phyloP scores from a whole-genome alignment of 257 asterid genomes.

The Solanum pennellii region DNA sequence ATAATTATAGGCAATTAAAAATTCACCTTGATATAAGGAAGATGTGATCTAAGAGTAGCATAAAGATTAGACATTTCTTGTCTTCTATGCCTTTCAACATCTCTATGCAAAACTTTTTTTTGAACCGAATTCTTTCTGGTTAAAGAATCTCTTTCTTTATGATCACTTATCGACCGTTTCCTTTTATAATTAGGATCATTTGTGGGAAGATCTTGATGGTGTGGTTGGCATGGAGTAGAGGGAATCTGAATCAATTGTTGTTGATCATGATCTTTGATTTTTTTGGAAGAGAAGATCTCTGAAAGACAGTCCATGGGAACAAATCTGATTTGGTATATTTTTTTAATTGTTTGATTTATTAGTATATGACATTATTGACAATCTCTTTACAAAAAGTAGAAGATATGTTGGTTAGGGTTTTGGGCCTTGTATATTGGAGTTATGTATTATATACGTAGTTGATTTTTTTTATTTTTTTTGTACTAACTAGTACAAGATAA shows the following conservation, averaged over 20 bases:
- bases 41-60: conserved; percentile 7
- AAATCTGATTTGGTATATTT: background rate
- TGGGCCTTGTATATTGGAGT: background rate
- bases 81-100: conserved; percentile 22
- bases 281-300: background rate
- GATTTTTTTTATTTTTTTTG: background rate
- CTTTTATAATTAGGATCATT: background rate
- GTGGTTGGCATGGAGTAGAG: background rate
- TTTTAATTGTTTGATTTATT: background rate
- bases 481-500: background rate
- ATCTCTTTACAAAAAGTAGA: background rate
- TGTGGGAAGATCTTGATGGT: background rate
- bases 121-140: background rate
- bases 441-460: background rate
- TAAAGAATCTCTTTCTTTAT: background rate
- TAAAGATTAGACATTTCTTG: conserved; percentile 20
- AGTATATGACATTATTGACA: background rate
- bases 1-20: background rate
- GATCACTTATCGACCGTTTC: background rate
- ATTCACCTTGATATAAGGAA: conserved; percentile 19
- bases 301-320: background rate
- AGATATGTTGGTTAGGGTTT: background rate
- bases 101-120: conserved; percentile 9
- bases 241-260: background rate
- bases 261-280: background rate